phyloP scores from a whole-genome alignment of 177 flowering plant genomes.

The Vitis hybrid region DNA sequence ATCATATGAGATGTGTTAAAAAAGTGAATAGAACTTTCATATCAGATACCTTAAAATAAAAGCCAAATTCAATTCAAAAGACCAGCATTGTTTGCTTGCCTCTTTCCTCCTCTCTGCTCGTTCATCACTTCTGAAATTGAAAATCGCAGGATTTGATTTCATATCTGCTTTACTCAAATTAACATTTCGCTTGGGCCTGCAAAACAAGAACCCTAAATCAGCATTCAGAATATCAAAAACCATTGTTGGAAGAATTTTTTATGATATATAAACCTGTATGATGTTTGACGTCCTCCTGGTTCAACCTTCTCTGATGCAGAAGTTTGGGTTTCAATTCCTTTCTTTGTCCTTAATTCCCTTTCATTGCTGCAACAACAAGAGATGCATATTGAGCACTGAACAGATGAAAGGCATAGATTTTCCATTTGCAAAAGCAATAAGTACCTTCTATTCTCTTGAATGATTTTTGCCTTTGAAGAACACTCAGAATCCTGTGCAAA shows the following conservation, averaged over 20 bases:
- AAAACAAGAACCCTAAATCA: background rate
- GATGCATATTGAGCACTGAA: slow-evolving; percentile 1
- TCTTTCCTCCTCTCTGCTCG: slow-evolving; percentile 77
- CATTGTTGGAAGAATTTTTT: too few species aligned
- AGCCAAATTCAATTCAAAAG: background rate
- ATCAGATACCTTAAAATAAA: background rate
- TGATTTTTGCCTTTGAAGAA: slow-evolving; percentile 24
- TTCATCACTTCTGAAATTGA: slow-evolving; percentile 55
- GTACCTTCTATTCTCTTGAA: slow-evolving; percentile 47
- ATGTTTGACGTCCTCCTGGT: slow-evolving; percentile 22
- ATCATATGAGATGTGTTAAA: slow-evolving; percentile 1
- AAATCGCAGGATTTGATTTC: slow-evolving; percentile 25
- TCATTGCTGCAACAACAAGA: slow-evolving; percentile 25
- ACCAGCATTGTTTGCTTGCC: slow-evolving; percentile 36
- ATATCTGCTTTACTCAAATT: slow-evolving; percentile 23
- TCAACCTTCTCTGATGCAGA: slow-evolving; percentile 29
- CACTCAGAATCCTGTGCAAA: slow-evolving; percentile 36
- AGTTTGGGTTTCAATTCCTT: slow-evolving; percentile 25
- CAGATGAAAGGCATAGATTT: background rate
- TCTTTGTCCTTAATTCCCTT: slow-evolving; percentile 34
- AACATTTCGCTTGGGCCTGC: slow-evolving; percentile 36
- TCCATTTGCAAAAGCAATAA: background rate
- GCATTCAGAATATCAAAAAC: background rate
- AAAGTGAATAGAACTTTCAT: background rate
- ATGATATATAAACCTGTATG: slow-evolving; percentile 40